Conservation (phyloP, 805 yeast species). For the Wickerhamiella brachini region DNA sequence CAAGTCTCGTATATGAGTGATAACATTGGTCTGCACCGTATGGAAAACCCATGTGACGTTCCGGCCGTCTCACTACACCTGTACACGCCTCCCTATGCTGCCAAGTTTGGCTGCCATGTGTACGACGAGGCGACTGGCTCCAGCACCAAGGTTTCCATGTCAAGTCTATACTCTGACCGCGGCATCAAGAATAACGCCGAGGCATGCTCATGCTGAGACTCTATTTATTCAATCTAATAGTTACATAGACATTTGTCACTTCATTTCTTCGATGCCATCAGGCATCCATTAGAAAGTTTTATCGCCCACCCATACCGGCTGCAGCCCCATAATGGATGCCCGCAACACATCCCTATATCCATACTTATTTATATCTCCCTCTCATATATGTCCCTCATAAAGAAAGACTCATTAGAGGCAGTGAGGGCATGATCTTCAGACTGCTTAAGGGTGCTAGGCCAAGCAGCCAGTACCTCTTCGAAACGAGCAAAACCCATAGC, state of each 20-base stretch:
- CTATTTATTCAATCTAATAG: not conserved
- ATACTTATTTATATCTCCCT: not conserved
- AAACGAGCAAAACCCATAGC: too few relatives aligned
- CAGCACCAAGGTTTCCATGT: constrained; percentile 25
- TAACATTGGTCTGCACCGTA: constrained; percentile 50
- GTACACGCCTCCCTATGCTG: constrained; percentile 67
- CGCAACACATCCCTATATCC: not conserved
- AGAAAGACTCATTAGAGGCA: not conserved
- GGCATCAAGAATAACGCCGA: constrained; percentile 26
- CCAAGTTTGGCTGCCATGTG: constrained; percentile 32
- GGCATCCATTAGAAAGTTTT: too few relatives aligned
- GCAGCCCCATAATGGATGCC: too few relatives aligned
- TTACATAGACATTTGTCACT: not conserved
- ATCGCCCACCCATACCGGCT: too few relatives aligned
- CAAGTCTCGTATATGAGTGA: constrained; percentile 55
- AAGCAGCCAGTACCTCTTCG: not conserved
- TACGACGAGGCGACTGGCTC: constrained; percentile 36
- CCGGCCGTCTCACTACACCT: constrained; percentile 52
- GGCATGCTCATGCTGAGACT: constrained; percentile 3
- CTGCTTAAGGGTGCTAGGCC: too few relatives aligned
- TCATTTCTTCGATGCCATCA: too few relatives aligned
- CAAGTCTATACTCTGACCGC: constrained; percentile 47
- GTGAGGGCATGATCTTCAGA: not conserved
- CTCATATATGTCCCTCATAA: too few relatives aligned
- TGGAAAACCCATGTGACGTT: constrained; percentile 35